Evolutionary conservation across 148 eudicot genomes (phyloP), one percentile per base, ranked within the genome.

Genomic region (Fagopyrum esculentum): DNA sequence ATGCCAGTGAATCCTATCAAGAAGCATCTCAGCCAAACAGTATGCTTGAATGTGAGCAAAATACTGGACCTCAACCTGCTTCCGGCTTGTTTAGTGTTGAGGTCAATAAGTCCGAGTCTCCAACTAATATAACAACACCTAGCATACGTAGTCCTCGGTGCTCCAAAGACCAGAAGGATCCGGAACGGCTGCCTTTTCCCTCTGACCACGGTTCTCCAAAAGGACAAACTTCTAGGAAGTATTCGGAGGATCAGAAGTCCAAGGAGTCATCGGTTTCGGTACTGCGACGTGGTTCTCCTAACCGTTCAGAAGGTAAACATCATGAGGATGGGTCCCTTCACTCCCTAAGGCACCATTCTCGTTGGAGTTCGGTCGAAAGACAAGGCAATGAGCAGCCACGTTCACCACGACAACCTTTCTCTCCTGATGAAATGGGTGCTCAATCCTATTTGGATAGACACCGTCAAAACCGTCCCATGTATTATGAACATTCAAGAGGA

Each of bases 201-300:
- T 17, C 69, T 15, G 16, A 22, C 15, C 29, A 45, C 15, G 45
- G 47, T 63, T 63, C 69, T 64, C 45, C 49, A 17, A 69, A 45
- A 47, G 15, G 72, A 44, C 49, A 74, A 26, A 43, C 15, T 56
- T 11, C 64, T 56, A 44, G 15, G 56, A 74, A 43, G 50, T 63
- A 77, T 57, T 59, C 63, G 72, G 73, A 72, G 45, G 71, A 54
- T 10, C 71, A 74, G 40, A 26, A 26, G 61, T 30, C 73, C 69
- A 45, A n/a, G 10, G 57, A 71, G 45, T 71, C 81, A 73, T 78
- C 72, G 63, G 80, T 80, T 79, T 83, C 89, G 69, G 81, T 86
- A 4, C 78, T 74, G 22, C 79, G 79, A 70, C 79, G 72, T 5
- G 26, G 75, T 75, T 22, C 26, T 22, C 26, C 26, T 78, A 76